Percentiles rank a stretch among this genome's conserved stretches.
These are phyloP conservation scores for Pythium oligandrum DNA, from an alignment of 352 stramenopile genomes.

Conservation along the genomic window DNA sequence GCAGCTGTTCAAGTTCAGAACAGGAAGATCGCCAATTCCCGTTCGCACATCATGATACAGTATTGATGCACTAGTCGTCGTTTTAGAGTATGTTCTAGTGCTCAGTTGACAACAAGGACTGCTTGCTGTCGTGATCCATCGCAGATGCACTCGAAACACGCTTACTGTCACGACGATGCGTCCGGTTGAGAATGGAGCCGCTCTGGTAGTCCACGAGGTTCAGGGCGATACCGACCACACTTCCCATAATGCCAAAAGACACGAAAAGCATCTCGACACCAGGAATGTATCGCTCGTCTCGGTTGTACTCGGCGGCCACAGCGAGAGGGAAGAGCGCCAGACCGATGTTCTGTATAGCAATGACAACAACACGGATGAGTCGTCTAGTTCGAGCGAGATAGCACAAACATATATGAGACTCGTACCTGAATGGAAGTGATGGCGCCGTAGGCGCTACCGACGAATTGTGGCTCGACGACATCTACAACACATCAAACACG, in stretches of 20 bases:
- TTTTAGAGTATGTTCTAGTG: conserved; percentile 24
- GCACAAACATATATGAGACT: not conserved
- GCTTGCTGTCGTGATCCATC: conserved; percentile 49
- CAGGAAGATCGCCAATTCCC: too few species aligned
- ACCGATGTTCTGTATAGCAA: conserved; percentile 60
- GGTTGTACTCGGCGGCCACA: conserved; percentile 71
- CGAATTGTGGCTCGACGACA: conserved; percentile 82
- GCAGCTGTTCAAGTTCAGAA: too few species aligned
- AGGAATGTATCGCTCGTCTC: conserved; percentile 69
- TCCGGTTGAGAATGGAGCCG: conserved; percentile 67
- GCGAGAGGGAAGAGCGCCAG: conserved; percentile 72
- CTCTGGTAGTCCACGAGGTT: conserved; percentile 80
- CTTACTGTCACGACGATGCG: conserved; percentile 26
- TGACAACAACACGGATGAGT: conserved; percentile 3
- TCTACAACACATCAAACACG: conserved; percentile 24
- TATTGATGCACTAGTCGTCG: conserved; percentile 1
- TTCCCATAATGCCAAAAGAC: conserved; percentile 68
- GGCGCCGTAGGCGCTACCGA: conserved; percentile 90
- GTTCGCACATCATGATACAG: too few species aligned
- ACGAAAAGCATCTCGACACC: conserved; percentile 81
- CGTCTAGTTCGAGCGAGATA: too few species aligned
- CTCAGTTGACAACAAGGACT: conserved; percentile 53
- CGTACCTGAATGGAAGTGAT: conserved; percentile 91
- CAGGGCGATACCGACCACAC: conserved; percentile 58
- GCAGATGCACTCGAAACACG: conserved; percentile 20